These are phyloP conservation scores for Carex parvula DNA, from an alignment of 176 grass and related monocot genomes.

Conservation along the genomic window DNA sequence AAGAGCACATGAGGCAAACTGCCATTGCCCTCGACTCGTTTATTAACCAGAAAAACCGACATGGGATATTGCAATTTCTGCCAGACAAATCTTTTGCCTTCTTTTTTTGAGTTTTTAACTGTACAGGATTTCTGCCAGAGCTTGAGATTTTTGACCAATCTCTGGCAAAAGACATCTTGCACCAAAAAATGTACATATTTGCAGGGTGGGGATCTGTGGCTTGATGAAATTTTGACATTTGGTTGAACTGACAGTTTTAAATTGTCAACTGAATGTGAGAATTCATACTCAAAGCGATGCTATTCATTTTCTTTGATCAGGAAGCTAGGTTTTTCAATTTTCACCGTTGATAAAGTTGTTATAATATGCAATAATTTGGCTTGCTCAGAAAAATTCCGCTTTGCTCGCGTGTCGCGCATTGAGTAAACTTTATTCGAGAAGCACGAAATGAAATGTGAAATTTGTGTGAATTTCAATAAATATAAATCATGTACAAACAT, in stretches of 20 bases:
- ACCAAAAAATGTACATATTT: neutral
- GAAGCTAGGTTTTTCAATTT: neutral
- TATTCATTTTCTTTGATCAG: neutral
- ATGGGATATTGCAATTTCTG: neutral
- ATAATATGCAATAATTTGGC: neutral
- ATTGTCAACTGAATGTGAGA: neutral
- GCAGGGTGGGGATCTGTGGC: neutral
- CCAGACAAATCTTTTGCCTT: neutral
- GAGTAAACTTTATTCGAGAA: neutral
- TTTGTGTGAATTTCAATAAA: neutral
- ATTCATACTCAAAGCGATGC: neutral
- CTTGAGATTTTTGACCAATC: constrained; percentile 4
- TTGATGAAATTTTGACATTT: neutral
- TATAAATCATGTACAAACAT: neutral
- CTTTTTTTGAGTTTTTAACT: neutral
- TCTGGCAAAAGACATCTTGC: neutral
- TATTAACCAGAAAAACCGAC: neutral
- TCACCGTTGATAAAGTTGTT: neutral
- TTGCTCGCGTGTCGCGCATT: neutral
- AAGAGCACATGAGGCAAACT: neutral
- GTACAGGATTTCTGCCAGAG: neutral
- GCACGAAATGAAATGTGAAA: neutral
- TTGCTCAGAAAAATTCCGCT: neutral
- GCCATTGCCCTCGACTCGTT: neutral
- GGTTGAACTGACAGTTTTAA: neutral